A percentile compares a stretch with the other conserved stretches of the same genome.
phyloP scores from a whole-genome alignment of 768 basidiomycete genomes.

The Galerina marginata region DNA sequence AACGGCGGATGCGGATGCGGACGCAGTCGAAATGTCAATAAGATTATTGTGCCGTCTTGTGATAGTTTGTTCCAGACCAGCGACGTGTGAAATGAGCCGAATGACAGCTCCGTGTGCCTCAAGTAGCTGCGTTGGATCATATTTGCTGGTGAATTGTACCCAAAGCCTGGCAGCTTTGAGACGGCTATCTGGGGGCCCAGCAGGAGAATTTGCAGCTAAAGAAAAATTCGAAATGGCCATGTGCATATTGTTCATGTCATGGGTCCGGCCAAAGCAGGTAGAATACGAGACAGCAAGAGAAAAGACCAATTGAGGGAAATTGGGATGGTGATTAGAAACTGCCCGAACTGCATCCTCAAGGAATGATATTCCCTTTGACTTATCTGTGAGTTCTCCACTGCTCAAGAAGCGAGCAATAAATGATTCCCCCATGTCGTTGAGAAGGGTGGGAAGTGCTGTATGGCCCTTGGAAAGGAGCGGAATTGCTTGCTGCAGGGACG shows the following conservation, averaged over 20 bases:
- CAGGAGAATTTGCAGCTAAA: background rate
- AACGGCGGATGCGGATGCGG: background rate
- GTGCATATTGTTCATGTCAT: background rate
- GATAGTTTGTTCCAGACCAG: background rate
- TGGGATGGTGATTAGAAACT: background rate
- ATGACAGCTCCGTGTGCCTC: background rate
- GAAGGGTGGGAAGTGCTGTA: background rate
- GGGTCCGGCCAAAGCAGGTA: background rate
- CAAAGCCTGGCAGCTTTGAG: background rate
- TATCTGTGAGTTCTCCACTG: background rate
- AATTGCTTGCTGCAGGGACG: background rate
- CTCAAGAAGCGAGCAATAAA: background rate
- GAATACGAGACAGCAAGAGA: background rate
- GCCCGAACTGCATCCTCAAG: background rate
- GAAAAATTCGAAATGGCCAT: background rate
- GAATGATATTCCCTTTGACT: background rate
- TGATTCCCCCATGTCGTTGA: background rate
- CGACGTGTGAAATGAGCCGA: background rate
- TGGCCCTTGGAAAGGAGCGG: background rate
- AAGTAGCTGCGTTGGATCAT: background rate
- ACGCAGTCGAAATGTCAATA: background rate
- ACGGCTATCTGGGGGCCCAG: background rate
- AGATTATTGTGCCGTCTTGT: background rate
- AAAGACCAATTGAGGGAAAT: background rate
- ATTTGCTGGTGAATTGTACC: background rate